phyloP scores from a whole-genome alignment of 139 green algal species.

The Micractinium sp. region DNA sequence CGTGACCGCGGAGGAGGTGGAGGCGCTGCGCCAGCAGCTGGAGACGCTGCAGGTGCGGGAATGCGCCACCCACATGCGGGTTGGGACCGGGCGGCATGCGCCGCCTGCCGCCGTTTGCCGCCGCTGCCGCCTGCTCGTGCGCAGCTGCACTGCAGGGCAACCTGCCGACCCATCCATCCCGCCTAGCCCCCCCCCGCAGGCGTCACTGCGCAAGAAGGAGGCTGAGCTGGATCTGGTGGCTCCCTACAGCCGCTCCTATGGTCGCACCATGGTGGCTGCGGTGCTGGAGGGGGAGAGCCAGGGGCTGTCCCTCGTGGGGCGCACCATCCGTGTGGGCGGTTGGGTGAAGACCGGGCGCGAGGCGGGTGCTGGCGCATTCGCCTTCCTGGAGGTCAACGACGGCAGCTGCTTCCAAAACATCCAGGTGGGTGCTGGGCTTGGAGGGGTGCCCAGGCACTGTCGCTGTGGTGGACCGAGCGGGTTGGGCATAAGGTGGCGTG shows the following conservation, averaged over 20 bases:
- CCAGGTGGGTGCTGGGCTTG: slow-evolving; percentile 65
- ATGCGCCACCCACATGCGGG: not conserved
- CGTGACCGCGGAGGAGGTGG: slow-evolving; percentile 46
- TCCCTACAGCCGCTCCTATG: slow-evolving; percentile 62
- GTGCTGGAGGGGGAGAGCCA: slow-evolving; percentile 70
- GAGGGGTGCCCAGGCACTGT: not conserved
- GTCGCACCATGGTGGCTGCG: slow-evolving; percentile 63
- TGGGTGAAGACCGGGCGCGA: slow-evolving; percentile 98
- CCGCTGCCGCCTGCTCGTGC: not conserved
- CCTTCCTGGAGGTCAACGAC: slow-evolving; percentile 99
- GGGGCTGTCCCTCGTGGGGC: slow-evolving; percentile 75
- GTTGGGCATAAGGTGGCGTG: too few relatives aligned
- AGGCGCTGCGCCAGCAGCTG: slow-evolving; percentile 53
- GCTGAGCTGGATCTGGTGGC: slow-evolving; percentile 45
- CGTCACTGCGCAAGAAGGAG: slow-evolving; percentile 51
- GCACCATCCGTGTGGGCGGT: slow-evolving; percentile 87
- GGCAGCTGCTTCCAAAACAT: slow-evolving; percentile 90
- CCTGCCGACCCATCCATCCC: not conserved
- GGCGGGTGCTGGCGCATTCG: slow-evolving; percentile 90
- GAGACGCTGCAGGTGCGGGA: slow-evolving; percentile 59
- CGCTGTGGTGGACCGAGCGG: not conserved
- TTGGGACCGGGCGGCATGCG: not conserved
- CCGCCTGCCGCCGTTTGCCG: not conserved
- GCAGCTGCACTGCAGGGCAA: not conserved
- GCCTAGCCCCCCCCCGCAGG: slow-evolving; percentile 13